Evolutionary conservation across 768 basidiomycete genomes (phyloP), one percentile per base, ranked within the genome.

Genomic region (Boletus reticulatus): DNA sequence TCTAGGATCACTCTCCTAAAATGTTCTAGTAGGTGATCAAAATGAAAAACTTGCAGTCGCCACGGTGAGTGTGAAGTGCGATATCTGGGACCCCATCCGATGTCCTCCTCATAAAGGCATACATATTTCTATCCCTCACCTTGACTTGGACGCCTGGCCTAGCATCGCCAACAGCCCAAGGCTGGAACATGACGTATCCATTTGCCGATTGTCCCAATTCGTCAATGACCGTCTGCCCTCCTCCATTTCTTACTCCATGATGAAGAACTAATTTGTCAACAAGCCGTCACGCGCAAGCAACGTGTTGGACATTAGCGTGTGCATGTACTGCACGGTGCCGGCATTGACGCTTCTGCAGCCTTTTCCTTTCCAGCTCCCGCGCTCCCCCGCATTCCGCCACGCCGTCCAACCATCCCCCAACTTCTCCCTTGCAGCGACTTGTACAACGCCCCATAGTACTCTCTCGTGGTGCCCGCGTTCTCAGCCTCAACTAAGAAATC

Each of bases 351-450:
- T 52, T 72, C 75, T 43, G 65, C 69, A 14, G 65, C 71, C 52
- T 71, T 75, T 61, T 90, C 88, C 63, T 88, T 89, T 16, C 64
- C 76, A 62, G 80, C 67, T 67, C 91, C 89, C 8, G 71, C 65
- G 46, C 79, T 86, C 12, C 88, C 87, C 84, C 7, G 79, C 78
- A 70, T 92, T 88, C 62, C 85, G 79, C 89, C 88, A 91, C 6
- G 68, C 77, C 0, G 89, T 91, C 68, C 91, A 67, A 59, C 89
- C 85, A 43, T 83, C 77, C 11, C 89, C 89, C 6, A 88, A 60
- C 29, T 76, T 73, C 41, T 73, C 75, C 58, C 76, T 83, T 29
- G 86, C 85, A 36, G 75, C 71, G 83, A 74, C 6, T 61, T 69
- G 56, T 76, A 74, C 39, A 91, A 68, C 3, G 69, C 73, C 1